Conservation (phyloP, 805 yeast genomes). For the Kregervanrija delftensis region DNA sequence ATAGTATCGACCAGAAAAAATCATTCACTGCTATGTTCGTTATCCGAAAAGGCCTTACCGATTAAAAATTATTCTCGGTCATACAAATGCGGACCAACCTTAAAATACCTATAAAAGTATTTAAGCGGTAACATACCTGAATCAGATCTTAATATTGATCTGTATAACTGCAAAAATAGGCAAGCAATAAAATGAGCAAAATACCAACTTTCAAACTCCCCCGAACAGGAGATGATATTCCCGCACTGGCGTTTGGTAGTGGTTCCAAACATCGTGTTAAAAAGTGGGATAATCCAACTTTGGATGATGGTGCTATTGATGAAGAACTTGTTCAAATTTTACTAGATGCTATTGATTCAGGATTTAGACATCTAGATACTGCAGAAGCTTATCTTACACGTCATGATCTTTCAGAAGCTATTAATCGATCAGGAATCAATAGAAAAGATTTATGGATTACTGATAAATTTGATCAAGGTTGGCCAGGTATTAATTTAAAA, state of each 20-base stretch:
- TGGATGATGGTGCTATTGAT: conserved; percentile 17
- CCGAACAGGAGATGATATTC: conserved; percentile 26
- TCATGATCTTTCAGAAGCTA: conserved; percentile 49
- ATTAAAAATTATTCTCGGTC: no score
- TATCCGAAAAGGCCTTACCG: no score
- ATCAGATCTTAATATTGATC: no score
- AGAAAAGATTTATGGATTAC: conserved; percentile 53
- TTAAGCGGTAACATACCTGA: no score
- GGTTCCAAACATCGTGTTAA: conserved; percentile 50
- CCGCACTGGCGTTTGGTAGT: conserved; percentile 43
- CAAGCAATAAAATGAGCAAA: background rate
- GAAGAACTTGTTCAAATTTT: conserved; percentile 41
- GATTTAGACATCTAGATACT: conserved; percentile 57
- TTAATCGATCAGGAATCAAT: conserved; percentile 33
- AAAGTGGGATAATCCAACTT: conserved; percentile 22
- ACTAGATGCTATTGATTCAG: conserved; percentile 39
- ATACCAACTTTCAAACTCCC: conserved; percentile 22
- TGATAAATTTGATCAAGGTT: conserved; percentile 47
- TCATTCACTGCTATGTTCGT: no score
- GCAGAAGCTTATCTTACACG: conserved; percentile 65
- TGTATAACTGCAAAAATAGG: no score
- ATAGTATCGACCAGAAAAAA: no score
- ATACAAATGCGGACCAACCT: no score
- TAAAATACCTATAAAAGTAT: no score
- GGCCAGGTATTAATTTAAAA: conserved; percentile 15